Conservation (phyloP, 768 basidiomycete species). For the Pluteus cervinus region DNA sequence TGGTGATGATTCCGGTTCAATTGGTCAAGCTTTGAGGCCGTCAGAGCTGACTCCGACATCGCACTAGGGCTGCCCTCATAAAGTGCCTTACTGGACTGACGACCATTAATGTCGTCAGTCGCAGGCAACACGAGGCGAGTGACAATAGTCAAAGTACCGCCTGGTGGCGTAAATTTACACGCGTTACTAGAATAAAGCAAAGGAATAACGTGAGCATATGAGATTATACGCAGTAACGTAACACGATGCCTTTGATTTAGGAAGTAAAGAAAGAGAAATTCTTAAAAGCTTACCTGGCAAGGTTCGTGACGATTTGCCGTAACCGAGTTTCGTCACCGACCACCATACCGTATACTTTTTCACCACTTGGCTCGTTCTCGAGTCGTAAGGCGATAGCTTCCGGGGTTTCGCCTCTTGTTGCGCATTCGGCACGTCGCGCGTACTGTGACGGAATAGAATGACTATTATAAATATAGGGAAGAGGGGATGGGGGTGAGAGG, state of each 20-base stretch:
- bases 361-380: constrained; percentile 37
- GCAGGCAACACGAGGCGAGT: constrained; percentile 49
- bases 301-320: constrained; percentile 77
- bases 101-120: too few species aligned
- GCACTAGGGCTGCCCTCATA: too few species aligned
- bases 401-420: constrained; percentile 46
- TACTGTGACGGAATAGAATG: constrained; percentile 27
- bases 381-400: constrained; percentile 38
- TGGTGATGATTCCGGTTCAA: too few species aligned
- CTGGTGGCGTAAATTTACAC: constrained; percentile 71
- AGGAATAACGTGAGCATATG: too few species aligned
- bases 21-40: constrained; percentile 43
- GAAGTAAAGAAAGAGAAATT: neutral
- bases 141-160: constrained; percentile 59
- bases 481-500: too few species aligned
- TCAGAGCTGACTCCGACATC: constrained; percentile 34
- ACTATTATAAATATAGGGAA: neutral
- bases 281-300: constrained; percentile 56
- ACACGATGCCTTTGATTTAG: too few species aligned
- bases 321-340: constrained; percentile 80
- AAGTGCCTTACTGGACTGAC: constrained; percentile 6
- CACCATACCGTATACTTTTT: constrained; percentile 69
- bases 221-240: too few species aligned
- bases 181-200: constrained; percentile 46
- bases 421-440: constrained; percentile 53